Evolutionary conservation across 2,329 filamentous ascomycete species (phyloP), one percentile per base, ranked within the genome.

Genomic region (Dactylellina leptospora): DNA sequence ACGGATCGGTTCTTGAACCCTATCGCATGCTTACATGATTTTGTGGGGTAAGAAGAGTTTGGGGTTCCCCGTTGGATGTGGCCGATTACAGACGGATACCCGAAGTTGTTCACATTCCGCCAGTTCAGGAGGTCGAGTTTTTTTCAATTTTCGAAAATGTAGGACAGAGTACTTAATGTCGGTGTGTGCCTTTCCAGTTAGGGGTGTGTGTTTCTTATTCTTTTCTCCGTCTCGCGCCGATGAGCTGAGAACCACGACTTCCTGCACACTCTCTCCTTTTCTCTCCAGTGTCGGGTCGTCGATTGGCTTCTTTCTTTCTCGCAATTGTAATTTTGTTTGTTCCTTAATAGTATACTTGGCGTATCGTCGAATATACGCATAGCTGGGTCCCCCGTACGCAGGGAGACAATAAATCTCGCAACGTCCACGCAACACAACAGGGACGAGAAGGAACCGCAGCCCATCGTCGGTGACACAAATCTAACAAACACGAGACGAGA

Each of bases 351-450:
- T n/a, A n/a, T n/a, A n/a, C n/a, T n/a, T n/a, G n/a, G n/a, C n/a
- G n/a, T n/a, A n/a, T n/a, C n/a, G n/a, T n/a, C n/a, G n/a, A n/a
- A n/a, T n/a, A n/a, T n/a, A n/a, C n/a, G n/a, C n/a, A n/a, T n/a
- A n/a, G n/a, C n/a, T n/a, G n/a, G n/a, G n/a, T n/a, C n/a, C n/a
- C n/a, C n/a, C n/a, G n/a, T n/a, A n/a, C n/a, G n/a, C n/a, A n/a
- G n/a, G n/a, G n/a, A n/a, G n/a, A n/a, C n/a, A n/a, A n/a, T n/a
- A n/a, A n/a, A n/a, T n/a, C n/a, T n/a, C n/a, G n/a, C 33, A 55
- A 55, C 51, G 51, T 55, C 51, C n/a, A 50, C 51, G 61, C 61
- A 66, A 66, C 61, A 51, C 61, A 66, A 66, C 48, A 11, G 23
- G 38, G n/a, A n/a, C n/a, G n/a, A n/a, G n/a, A n/a, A n/a, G n/a